Conservation (phyloP, 345 rosid genomes). For the Aurinia saxatilis region DNA sequence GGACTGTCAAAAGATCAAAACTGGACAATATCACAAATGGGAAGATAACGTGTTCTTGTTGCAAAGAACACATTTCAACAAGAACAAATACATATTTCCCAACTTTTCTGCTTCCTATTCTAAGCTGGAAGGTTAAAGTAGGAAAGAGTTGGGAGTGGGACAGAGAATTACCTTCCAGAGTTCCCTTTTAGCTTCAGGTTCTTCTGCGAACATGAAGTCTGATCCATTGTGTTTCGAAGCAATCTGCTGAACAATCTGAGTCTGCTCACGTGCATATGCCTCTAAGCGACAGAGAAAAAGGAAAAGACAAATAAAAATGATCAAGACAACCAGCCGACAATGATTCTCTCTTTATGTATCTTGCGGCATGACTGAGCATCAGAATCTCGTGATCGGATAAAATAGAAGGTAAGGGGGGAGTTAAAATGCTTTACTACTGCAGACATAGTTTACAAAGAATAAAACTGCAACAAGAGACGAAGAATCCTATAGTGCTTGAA, state of each 20-base stretch:
- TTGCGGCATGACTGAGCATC: neutral
- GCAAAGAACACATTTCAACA: neutral
- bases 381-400: neutral
- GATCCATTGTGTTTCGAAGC: constrained; percentile 74
- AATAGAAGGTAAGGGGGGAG: neutral
- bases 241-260: constrained; percentile 75
- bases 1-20: neutral
- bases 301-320: constrained; percentile 1
- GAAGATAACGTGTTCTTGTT: neutral
- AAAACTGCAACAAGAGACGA: too few relatives aligned
- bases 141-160: neutral
- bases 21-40: neutral
- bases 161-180: constrained; percentile 67
- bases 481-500: too few relatives aligned
- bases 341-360: neutral
- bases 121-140: neutral
- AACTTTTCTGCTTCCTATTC: neutral
- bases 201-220: constrained; percentile 80
- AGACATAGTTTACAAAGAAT: neutral
- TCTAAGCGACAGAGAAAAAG: constrained; percentile 33
- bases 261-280: constrained; percentile 82
- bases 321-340: neutral
- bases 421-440: neutral
- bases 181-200: constrained; percentile 77
- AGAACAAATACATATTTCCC: neutral